Conservation (phyloP, 768 basidiomycete genomes). For the Boletus rubroflammeus region DNA sequence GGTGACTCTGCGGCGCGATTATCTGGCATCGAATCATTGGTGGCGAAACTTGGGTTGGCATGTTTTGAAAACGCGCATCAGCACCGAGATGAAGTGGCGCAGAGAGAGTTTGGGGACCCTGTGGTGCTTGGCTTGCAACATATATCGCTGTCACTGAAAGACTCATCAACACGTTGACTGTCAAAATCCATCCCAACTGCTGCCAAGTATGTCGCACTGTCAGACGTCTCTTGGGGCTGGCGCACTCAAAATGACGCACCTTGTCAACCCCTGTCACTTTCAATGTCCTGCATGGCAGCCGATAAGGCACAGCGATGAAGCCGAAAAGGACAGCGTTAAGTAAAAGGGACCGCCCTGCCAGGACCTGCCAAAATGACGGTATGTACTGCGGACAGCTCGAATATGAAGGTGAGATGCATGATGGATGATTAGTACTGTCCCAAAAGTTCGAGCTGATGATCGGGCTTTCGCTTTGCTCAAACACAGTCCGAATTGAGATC, state of each 20-base stretch:
- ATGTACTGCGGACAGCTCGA: constrained; percentile 13
- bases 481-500: constrained; percentile 22
- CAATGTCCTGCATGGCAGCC: constrained; percentile 8
- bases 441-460: constrained; percentile 17
- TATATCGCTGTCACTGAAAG: constrained; percentile 2
- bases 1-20: constrained; percentile 23
- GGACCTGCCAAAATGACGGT: neutral
- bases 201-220: constrained; percentile 3
- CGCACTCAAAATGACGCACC: constrained; percentile 6
- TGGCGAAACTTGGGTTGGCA: constrained; percentile 6
- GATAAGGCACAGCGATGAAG: constrained; percentile 17
- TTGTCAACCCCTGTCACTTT: constrained; percentile 13
- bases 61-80: constrained; percentile 18
- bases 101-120: constrained; percentile 3
- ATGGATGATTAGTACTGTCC: constrained; percentile 12
- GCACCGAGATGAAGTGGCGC: constrained; percentile 17
- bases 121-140: constrained; percentile 1
- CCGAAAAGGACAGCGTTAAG: neutral
- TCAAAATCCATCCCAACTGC: constrained; percentile 6
- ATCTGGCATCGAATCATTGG: constrained; percentile 5
- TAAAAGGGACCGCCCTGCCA: constrained; percentile 15
- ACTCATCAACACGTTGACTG: constrained; percentile 4
- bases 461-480: constrained; percentile 20
- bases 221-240: neutral
- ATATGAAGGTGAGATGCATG: constrained; percentile 20